Conservation (phyloP, 192 early-diverging fungal species). For the Linderina pennispora region DNA sequence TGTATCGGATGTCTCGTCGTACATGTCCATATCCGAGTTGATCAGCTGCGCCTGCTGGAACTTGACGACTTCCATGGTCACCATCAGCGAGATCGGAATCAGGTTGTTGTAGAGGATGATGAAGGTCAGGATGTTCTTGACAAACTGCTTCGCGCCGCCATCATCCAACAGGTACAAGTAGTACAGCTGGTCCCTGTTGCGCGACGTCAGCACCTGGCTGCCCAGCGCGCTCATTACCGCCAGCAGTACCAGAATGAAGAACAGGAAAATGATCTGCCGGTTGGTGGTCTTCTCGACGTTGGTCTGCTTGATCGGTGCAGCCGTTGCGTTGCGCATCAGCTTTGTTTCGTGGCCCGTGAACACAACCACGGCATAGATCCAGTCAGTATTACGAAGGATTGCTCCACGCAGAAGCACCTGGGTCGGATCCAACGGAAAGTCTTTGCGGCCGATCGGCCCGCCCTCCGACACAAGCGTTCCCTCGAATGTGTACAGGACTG, state of each 20-base stretch:
- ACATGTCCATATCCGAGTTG: conserved; percentile 93
- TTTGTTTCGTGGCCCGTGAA: conserved; percentile 99
- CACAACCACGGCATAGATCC: conserved; percentile 90
- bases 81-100: conserved; percentile 97
- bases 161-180: conserved; percentile 40
- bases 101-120: conserved; percentile 98
- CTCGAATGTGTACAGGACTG: conserved; percentile 92
- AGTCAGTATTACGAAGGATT: conserved; percentile 87
- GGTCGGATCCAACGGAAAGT: conserved; percentile 81
- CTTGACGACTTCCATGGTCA: conserved; percentile 98
- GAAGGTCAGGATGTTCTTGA: conserved; percentile 90
- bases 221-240: conserved; percentile 84
- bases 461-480: conserved; percentile 53
- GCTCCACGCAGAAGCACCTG: conserved; percentile 94
- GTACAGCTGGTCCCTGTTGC: conserved; percentile 37
- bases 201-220: conserved; percentile 55
- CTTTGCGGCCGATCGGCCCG: conserved; percentile 46
- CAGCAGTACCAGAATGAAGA: conserved; percentile 78
- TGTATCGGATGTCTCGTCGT: conserved; percentile 88
- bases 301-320: conserved; percentile 89
- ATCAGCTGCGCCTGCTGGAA: conserved; percentile 84
- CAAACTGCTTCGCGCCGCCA: conserved; percentile 57
- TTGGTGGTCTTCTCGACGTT: conserved; percentile 89
- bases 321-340: conserved; percentile 91
- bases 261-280: conserved; percentile 89